phyloP scores from a whole-genome alignment of 768 basidiomycete genomes.

The Boletus rufocinnamomeus region DNA sequence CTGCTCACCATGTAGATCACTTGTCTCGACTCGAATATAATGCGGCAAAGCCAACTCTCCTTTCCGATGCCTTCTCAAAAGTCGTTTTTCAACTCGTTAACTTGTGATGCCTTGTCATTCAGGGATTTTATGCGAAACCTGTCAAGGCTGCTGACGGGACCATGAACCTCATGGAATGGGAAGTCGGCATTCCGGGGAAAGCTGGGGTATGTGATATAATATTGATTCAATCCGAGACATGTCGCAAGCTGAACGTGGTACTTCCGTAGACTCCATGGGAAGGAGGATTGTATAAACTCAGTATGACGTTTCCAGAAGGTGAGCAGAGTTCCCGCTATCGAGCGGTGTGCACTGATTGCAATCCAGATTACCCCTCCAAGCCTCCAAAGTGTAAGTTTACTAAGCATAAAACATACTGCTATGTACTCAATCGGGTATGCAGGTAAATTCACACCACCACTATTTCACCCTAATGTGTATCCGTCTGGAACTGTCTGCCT shows the following conservation, averaged over 20 bases:
- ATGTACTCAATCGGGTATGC: conserved; percentile 16
- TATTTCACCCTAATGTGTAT: conserved; percentile 99
- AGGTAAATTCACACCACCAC: conserved; percentile 96
- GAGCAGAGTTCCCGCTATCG: conserved; percentile 8
- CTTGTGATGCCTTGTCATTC: conserved; percentile 9
- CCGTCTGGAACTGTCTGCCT: conserved; percentile 98
- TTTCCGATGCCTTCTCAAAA: neutral
- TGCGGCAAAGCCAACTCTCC: neutral
- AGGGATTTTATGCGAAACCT: conserved; percentile 99
- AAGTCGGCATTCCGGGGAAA: conserved; percentile 98
- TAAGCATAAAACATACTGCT: conserved; percentile 1
- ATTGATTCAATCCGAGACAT: conserved; percentile 6
- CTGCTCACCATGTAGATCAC: conserved; percentile 3
- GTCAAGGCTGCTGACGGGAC: conserved; percentile 88
- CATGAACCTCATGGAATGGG: conserved; percentile 98
- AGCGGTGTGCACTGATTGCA: conserved; percentile 12
- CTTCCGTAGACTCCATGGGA: conserved; percentile 89
- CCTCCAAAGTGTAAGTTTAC: conserved; percentile 81
- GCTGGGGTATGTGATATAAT: conserved; percentile 58
- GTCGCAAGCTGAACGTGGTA: conserved; percentile 16
- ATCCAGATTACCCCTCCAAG: conserved; percentile 88
- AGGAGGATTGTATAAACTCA: conserved; percentile 89
- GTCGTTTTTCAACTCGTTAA: conserved; percentile 6
- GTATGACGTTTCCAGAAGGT: conserved; percentile 98
- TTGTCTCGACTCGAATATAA: conserved; percentile 2